phyloP scores from a whole-genome alignment of 371 early-diverging fungal species.

The Saksenaea vasiformis region DNA sequence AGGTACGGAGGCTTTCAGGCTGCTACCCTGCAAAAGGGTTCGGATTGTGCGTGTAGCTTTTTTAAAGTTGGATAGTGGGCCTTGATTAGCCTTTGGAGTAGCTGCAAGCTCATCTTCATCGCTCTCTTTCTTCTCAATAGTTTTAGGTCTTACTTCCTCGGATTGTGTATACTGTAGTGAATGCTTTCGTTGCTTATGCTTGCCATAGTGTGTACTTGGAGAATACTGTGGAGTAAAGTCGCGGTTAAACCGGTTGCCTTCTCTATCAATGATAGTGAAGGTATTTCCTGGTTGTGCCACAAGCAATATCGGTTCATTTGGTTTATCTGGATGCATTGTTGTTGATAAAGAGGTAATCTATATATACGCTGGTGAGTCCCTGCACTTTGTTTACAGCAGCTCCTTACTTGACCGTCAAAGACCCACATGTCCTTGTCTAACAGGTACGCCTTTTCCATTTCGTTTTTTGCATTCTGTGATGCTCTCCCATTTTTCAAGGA shows the following conservation, averaged over 20 bases:
- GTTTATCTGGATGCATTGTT: conserved; percentile 40
- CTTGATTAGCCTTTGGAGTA: conserved; percentile 15
- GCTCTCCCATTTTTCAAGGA: conserved; percentile 1
- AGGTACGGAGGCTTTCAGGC: conserved; percentile 5
- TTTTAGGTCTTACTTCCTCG: not conserved
- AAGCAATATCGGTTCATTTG: conserved; percentile 49
- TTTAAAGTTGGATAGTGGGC: conserved; percentile 17
- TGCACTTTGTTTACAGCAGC: not conserved
- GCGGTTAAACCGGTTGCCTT: conserved; percentile 54
- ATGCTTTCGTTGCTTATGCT: conserved; percentile 10
- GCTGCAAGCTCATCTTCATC: conserved; percentile 12
- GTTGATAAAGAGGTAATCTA: conserved; percentile 46
- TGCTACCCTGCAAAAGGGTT: conserved; percentile 18
- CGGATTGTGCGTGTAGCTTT: conserved; percentile 24
- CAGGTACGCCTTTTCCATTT: conserved; percentile 24
- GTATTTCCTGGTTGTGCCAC: conserved; percentile 67
- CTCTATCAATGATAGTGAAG: conserved; percentile 59
- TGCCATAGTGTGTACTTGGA: conserved; percentile 16
- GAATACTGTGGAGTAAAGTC: conserved; percentile 46
- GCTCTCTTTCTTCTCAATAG: not conserved
- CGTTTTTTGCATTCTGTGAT: conserved; percentile 12
- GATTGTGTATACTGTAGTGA: not conserved
- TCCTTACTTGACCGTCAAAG: conserved; percentile 58
- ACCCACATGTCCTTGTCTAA: conserved; percentile 62
- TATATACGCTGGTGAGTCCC: not conserved